These are phyloP conservation scores for Macrocybe gigantea DNA, from an alignment of 768 basidiomycete species.

Conservation along the genomic window DNA sequence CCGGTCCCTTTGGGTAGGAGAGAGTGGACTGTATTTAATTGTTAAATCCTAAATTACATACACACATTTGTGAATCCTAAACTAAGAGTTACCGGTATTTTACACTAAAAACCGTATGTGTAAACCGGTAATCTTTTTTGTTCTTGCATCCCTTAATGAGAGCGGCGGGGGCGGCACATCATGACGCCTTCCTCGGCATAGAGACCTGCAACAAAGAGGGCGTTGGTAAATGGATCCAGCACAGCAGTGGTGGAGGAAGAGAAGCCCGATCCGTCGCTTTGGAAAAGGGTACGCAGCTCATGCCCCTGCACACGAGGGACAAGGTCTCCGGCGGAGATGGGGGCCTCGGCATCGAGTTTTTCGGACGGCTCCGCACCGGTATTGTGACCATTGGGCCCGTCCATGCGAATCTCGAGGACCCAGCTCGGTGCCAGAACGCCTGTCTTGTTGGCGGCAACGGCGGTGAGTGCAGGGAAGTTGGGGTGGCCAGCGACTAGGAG, in stretches of 20 bases:
- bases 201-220: conserved; percentile 50
- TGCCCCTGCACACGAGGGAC: conserved; percentile 29
- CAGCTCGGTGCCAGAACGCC: conserved; percentile 47
- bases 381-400: conserved; percentile 2
- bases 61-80: no score
- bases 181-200: conserved; percentile 52
- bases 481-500: conserved; percentile 66
- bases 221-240: conserved; percentile 41
- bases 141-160: no score
- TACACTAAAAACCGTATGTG: no score
- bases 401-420: conserved; percentile 40
- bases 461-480: conserved; percentile 46
- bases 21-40: no score
- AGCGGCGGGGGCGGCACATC: conserved; percentile 28
- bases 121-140: no score
- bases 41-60: no score
- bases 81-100: no score
- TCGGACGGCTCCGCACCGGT: conserved; percentile 3
- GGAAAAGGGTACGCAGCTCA: conserved; percentile 60
- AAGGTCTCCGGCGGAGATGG: conserved; percentile 39
- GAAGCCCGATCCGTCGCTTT: conserved; percentile 64
- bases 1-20: no score
- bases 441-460: conserved; percentile 38
- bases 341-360: conserved; percentile 38
- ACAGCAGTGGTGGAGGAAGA: conserved; percentile 47